These are phyloP conservation scores for Sugiyamaella valdiviana DNA, from an alignment of 805 yeast genomes.

Conservation along the genomic window DNA sequence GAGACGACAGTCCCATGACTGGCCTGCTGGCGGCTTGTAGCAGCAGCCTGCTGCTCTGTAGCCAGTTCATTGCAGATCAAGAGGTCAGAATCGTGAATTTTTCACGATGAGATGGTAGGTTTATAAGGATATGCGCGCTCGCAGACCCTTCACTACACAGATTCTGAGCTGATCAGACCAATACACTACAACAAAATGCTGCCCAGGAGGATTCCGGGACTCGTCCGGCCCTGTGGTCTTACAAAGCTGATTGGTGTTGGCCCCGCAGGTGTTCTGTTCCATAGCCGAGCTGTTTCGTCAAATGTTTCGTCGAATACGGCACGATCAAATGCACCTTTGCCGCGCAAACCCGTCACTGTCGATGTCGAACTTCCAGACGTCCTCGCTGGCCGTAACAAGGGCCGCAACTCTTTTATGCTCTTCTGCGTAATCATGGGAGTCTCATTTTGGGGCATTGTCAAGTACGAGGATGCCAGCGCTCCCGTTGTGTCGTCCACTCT, in stretches of 20 bases:
- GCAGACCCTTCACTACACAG: not conserved
- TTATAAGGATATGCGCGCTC: not conserved
- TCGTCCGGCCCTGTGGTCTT: not conserved
- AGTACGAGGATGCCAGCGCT: slow-evolving; percentile 86
- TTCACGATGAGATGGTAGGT: not conserved
- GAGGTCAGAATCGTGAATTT: not conserved
- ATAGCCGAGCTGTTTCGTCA: not conserved
- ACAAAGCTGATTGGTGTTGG: not conserved
- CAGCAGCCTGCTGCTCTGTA: not conserved
- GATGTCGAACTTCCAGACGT: slow-evolving; percentile 70
- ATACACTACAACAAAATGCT: not conserved
- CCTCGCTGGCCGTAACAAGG: slow-evolving; percentile 41
- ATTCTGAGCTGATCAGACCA: not conserved
- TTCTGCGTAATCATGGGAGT: slow-evolving; percentile 51
- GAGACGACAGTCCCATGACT: slow-evolving; percentile 2
- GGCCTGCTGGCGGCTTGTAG: not conserved
- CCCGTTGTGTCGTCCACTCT: slow-evolving; percentile 84
- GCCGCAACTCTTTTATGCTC: slow-evolving; percentile 47
- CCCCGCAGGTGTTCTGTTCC: not conserved
- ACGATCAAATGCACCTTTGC: not conserved
- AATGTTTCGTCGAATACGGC: not conserved
- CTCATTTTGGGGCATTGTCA: slow-evolving; percentile 64
- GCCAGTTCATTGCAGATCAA: not conserved
- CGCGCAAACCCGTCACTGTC: slow-evolving; percentile 42
- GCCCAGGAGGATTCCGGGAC: not conserved